Evolutionary conservation across 306 rosid genomes (phyloP), one percentile per base, ranked within the genome.

Genomic region (Astragalus membranaceus): DNA sequence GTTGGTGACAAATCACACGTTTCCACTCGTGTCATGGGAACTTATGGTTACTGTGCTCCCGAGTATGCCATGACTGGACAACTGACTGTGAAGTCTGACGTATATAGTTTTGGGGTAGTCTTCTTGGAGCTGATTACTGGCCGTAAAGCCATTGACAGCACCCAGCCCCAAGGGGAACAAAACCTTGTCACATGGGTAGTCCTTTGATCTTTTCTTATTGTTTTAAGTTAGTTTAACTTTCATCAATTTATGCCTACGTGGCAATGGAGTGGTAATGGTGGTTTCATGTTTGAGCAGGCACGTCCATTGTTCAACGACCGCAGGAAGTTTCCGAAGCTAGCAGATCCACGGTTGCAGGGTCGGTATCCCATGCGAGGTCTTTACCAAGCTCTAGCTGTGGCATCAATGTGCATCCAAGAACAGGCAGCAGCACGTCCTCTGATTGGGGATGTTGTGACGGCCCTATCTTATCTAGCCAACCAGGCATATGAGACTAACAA

Each of bases 61-160:
- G 98, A 92, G 75, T 92, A 92, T 81, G 96, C 96, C 12, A 92
- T 89, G 96, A 92, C 98, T 8, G 98, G 98, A 59, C 98, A 92
- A 64, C 82, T 92, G 74, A 89, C 98, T 1, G 96, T 92, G 71
- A 92, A 92, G 69, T 92, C 98, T 39, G 98, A 92, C 1, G 98
- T 92, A 49, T 92, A 74, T 65, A 74, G 79, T 64, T 74, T 74
- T 74, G 79, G 79, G 41, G 79, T 74, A 65, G 79, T 74, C 58
- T 92, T 92, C 78, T 77, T 92, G 81, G 98, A 92, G 88, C 82
- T 92, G 58, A 92, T 92, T 68, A 92, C 98, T 72, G 98, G 98
- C 65, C 94, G 98, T 10, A 92, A 87, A 81, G 95, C 96, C 76
- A 87, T 92, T 50, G 98, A 92, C 69, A 78, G 89, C 70, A 70